Base-by-base conservation (phyloP, 2,329 filamentous ascomycete genomes). In the Zelopaecilomyces penicillatus region DNA sequence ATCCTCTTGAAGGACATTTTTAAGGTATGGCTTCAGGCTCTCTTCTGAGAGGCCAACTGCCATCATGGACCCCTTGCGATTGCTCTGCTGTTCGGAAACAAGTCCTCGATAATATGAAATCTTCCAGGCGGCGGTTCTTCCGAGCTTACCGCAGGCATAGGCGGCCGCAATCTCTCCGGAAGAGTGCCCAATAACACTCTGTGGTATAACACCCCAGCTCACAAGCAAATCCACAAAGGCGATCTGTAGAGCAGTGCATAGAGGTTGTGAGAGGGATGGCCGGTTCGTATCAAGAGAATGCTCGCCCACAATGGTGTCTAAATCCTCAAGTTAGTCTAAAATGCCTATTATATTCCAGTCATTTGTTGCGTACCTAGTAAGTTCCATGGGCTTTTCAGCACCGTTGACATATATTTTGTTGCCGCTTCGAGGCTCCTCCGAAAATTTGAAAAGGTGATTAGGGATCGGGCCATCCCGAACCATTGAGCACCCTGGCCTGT, bases 191-290 rank as follows among this genome's bases (percentile, higher is more conserved):
- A 63, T 49, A 4, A 68, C 62, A 1, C 57, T 58, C 2, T 50
- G 12, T 0, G 65, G 62, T 0, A 40, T 39, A 5, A 70, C 49
- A 0, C 47, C 52, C 48, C 55, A 61, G 1, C 48, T 57, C 1
- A 55, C 46, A 3, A 68, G 52, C 0, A 69, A 50, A 5, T 69
- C 54, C 2, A 62, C 65, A 3, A 73, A 52, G 0, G 59, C 73
- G 2, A 79, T 61, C 50, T 79, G 76, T 1, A 80, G 33, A 0
- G 74, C 73, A 0, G 74, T 78, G 43, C 70, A 77, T 1, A 75
- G 52, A 0, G 75, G 70, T 49, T 79, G 75, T 0, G 69, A 65
- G 27, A 75, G 43, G 4, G 50, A 45, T n/a, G n/a, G n/a, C n/a
- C 3, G 59, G 46, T 19, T 57, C 46, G 10, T 56, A 44, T 36